Evolutionary conservation across 2,329 filamentous ascomycete species (phyloP).

Genomic region (Claviceps fusiformis): DNA sequence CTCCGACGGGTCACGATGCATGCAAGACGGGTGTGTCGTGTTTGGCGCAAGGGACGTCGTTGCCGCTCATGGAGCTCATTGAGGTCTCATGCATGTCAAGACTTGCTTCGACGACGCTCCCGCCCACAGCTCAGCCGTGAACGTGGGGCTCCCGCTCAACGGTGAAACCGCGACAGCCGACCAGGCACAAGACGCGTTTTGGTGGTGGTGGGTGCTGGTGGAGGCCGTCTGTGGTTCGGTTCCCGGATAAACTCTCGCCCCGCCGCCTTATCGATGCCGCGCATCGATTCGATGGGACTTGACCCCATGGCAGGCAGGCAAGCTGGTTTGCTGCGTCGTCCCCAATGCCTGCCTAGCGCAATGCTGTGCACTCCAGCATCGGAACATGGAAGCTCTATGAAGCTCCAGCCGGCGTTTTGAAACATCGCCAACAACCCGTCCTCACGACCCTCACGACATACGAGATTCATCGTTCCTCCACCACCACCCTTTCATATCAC

Average conservation of each 20-base stretch:
- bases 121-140: not conserved
- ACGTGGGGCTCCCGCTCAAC: not conserved
- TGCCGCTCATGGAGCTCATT: not conserved
- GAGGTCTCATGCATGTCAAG: not conserved
- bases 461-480: not conserved
- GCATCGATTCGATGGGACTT: too few relatives aligned
- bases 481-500: not conserved
- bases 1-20: not conserved
- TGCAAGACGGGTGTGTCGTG: not conserved
- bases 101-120: not conserved
- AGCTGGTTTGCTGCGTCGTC: not conserved
- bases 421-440: not conserved
- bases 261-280: not conserved
- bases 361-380: not conserved
- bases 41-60: not conserved
- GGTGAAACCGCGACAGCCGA: not conserved
- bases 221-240: too few relatives aligned
- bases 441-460: not conserved
- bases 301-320: too few relatives aligned
- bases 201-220: not conserved
- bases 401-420: not conserved
- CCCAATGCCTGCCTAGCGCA: constrained; percentile 14
- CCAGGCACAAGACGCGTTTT: not conserved
- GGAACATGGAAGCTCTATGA: not conserved
- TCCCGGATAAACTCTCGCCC: constrained; percentile 4